Conservation (phyloP, 495 filamentous ascomycete genomes). For the Durotheca rogersii region DNA sequence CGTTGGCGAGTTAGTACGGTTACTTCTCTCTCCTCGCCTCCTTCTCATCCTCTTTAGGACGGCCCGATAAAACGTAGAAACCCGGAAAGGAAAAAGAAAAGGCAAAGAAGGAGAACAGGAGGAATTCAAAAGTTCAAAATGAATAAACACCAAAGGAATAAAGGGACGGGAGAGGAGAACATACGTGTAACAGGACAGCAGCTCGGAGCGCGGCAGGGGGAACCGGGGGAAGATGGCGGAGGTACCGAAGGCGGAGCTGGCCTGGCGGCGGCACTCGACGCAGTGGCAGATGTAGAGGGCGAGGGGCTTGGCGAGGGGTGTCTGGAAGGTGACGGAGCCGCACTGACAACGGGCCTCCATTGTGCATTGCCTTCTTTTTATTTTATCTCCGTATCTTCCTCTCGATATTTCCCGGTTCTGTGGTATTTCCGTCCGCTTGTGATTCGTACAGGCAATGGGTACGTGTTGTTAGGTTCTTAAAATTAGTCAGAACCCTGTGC, state of each 20-base stretch:
- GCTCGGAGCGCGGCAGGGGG: conserved; percentile 45
- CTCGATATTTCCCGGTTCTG: background rate
- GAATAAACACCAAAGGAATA: background rate
- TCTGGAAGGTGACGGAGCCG: conserved; percentile 60
- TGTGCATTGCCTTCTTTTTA: conserved; percentile 13
- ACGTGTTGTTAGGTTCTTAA: no score
- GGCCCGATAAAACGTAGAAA: no score
- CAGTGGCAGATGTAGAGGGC: conserved; percentile 71
- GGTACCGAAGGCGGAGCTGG: conserved; percentile 66
- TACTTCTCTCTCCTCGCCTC: background rate
- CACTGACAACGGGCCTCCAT: conserved; percentile 66
- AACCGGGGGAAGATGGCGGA: conserved; percentile 67
- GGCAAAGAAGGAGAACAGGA: background rate
- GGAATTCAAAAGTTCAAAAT: background rate
- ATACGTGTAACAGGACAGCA: conserved; percentile 50
- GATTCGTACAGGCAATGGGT: no score
- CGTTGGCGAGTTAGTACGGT: background rate
- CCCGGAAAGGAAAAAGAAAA: no score
- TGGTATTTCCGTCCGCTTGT: background rate
- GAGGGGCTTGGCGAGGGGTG: conserved; percentile 56
- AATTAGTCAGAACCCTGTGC: no score
- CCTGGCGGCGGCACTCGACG: conserved; percentile 64
- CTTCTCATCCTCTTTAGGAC: no score
- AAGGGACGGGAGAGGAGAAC: conserved; percentile 20
- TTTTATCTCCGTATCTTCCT: no score